These are phyloP conservation scores for Monascus purpureus DNA, from an alignment of 495 filamentous ascomycete species.

Conservation along the genomic window DNA sequence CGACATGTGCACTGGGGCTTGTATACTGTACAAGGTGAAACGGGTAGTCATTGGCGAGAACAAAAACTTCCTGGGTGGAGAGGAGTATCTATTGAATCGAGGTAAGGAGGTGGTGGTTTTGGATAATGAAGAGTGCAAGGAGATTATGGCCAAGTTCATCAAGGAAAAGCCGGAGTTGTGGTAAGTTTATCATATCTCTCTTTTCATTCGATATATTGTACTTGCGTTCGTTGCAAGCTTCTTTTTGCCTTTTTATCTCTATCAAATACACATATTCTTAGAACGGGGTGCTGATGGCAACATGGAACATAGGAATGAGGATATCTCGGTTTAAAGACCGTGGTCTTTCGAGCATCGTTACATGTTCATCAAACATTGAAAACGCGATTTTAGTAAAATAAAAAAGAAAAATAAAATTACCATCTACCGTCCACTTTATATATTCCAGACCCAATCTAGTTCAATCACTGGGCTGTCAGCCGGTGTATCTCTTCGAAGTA, in stretches of 20 bases:
- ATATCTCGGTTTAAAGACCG: conserved; percentile 50
- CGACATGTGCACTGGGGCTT: conserved; percentile 81
- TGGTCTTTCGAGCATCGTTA: conserved; percentile 15
- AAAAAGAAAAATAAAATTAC: background rate
- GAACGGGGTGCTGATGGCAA: conserved; percentile 5
- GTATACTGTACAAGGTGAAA: conserved; percentile 63
- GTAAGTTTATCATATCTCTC: conserved; percentile 31
- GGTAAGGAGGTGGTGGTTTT: conserved; percentile 68
- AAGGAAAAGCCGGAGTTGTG: conserved; percentile 62
- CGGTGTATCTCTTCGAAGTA: conserved; percentile 90
- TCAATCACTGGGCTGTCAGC: conserved; percentile 15
- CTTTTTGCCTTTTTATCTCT: too few species aligned
- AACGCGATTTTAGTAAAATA: background rate
- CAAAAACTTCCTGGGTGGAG: conserved; percentile 62
- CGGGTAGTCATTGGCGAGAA: conserved; percentile 82
- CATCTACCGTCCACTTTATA: too few species aligned
- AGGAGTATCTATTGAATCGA: conserved; percentile 53
- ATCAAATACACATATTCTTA: too few species aligned
- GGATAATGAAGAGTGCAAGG: conserved; percentile 52
- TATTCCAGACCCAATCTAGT: conserved; percentile 1
- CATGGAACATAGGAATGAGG: conserved; percentile 48
- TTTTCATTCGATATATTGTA: too few species aligned
- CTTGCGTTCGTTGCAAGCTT: too few species aligned
- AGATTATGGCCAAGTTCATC: conserved; percentile 66
- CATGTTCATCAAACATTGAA: conserved; percentile 2